Percentiles rank a stretch among this genome's conserved stretches.
Evolutionary conservation across 2,329 filamentous ascomycete genomes (phyloP).

Genomic region (Exophiala sp.): DNA sequence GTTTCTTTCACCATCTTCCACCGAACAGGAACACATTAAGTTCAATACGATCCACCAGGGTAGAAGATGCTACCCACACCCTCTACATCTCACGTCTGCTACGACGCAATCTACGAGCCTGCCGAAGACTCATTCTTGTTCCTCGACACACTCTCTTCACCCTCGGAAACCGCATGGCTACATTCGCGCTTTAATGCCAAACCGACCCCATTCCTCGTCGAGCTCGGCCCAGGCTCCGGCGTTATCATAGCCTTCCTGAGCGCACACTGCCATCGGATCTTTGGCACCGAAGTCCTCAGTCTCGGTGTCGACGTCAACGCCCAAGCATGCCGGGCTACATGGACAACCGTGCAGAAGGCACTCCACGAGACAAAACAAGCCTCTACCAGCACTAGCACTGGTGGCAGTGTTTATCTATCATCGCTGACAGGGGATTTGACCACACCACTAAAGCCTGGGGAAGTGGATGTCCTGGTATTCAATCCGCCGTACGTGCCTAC

Average conservation of each 20-base stretch:
- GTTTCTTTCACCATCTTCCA: no score
- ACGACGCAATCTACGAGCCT: constrained; percentile 87
- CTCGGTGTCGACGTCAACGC: constrained; percentile 80
- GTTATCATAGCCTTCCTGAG: constrained; percentile 87
- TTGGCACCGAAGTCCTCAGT: constrained; percentile 67
- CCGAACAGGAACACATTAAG: not conserved
- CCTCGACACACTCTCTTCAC: constrained; percentile 80
- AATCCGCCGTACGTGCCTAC: constrained; percentile 97
- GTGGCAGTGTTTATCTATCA: constrained; percentile 54
- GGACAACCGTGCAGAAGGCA: constrained; percentile 61
- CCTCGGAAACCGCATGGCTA: constrained; percentile 67
- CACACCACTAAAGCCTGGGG: constrained; percentile 54
- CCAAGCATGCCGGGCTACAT: constrained; percentile 75
- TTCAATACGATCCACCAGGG: not conserved
- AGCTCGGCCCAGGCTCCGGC: constrained; percentile 87
- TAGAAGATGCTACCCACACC: constrained; percentile 81
- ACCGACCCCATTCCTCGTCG: constrained; percentile 62
- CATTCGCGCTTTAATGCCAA: constrained; percentile 54
- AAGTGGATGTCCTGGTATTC: constrained; percentile 84
- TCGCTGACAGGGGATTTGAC: constrained; percentile 69
- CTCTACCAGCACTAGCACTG: not conserved
- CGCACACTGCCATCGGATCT: constrained; percentile 68
- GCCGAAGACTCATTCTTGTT: constrained; percentile 94
- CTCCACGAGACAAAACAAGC: constrained; percentile 35
- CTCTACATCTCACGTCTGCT: constrained; percentile 85